A percentile compares a stretch with the other conserved stretches of the same genome.
phyloP scores from a whole-genome alignment of 2,329 filamentous ascomycete species.

The Helotiales sp. region DNA sequence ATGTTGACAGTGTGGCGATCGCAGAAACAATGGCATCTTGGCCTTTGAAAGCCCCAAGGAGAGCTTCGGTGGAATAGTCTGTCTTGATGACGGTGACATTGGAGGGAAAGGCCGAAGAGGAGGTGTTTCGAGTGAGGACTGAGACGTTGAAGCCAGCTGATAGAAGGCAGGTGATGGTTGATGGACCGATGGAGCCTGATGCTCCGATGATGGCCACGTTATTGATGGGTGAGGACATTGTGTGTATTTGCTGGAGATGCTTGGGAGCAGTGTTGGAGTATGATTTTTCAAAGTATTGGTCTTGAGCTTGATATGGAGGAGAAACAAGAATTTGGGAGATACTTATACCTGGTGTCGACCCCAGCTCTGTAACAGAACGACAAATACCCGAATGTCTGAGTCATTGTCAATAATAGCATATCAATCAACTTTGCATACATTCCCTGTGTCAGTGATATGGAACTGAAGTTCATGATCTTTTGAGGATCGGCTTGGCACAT shows the following conservation, averaged over 20 bases:
- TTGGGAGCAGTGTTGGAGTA: no score
- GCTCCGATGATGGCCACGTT: neutral
- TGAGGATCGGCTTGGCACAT: no score
- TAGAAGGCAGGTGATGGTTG: neutral
- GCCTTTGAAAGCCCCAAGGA: constrained; percentile 43
- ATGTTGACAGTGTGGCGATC: constrained; percentile 44
- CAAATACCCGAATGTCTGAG: no score
- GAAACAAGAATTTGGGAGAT: neutral
- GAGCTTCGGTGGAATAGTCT: constrained; percentile 10
- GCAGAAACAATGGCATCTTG: constrained; percentile 57
- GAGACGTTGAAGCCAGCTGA: neutral
- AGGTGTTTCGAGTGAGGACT: neutral
- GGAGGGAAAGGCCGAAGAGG: neutral
- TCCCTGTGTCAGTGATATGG: no score
- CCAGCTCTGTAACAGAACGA: no score
- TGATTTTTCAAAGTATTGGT: no score
- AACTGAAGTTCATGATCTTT: no score
- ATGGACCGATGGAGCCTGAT: neutral
- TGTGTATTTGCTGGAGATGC: neutral
- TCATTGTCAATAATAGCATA: no score
- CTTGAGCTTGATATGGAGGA: neutral
- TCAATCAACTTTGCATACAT: no score
- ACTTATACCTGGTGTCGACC: neutral
- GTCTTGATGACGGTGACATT: constrained; percentile 4
- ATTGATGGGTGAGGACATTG: neutral